Evolutionary conservation across 371 early-diverging fungal species (phyloP), one percentile per base, ranked within the genome.

Genomic region (Capniomyces stellatus): DNA sequence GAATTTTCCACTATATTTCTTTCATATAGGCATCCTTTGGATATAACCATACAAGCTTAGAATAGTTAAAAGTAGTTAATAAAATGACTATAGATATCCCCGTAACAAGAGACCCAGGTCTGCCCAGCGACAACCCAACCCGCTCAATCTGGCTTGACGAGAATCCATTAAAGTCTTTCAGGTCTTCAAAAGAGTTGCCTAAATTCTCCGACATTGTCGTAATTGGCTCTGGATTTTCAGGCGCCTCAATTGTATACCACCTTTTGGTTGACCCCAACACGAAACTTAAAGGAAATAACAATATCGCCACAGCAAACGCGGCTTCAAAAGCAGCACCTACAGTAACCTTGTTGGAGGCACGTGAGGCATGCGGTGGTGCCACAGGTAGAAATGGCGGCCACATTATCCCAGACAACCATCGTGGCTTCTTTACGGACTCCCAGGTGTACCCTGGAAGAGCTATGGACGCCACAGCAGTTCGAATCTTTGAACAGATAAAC

Each of bases 361-460:
- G 57, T 23, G 57, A 57, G n/a, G 53, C 57, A 15, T 57, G 57
- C 43, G 51, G 52, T 1, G 57, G 57, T 1, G 57, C 57, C 19
- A 57, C 57, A 12, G 57, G 57, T 12, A 42, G 57, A 8, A 57
- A 57, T 41, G 57, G 57, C 39, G 57, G 57, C 13, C 57, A 57
- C 29, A 52, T 57, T 19, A 57, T 49, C 1, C 43, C 57, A 18
- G 29, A 43, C 22, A 51, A 57, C 42, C 53, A 39, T 23, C 52
- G 57, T 31, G 51, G 53, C 21, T 57, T 51, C 28, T 18, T 35
- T 31, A 13, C 29, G 1, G 35, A 50, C 30, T 48, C 48, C 12
- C 10, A 24, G 12, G 48, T 48, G 3, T 48, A 48, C 19, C 48
- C 48, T 23, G 48, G 48, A 48, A 48, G 48, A 25, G 48, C 48